Percentiles rank a stretch among this genome's conserved stretches.
phyloP scores from a whole-genome alignment of 495 filamentous ascomycete species.

The Delitschia confertaspora region DNA sequence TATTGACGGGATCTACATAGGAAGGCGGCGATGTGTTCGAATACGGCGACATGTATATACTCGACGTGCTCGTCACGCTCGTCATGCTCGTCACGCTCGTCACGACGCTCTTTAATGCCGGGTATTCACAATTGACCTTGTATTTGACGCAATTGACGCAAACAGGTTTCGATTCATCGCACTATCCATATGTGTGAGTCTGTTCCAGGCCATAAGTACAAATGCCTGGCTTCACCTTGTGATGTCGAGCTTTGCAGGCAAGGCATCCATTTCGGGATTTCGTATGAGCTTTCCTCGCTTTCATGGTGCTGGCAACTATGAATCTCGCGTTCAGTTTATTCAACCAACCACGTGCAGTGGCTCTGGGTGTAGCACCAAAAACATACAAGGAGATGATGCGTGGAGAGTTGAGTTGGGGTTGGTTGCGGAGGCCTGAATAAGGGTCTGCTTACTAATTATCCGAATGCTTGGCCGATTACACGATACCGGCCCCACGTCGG shows the following conservation, averaged over 20 bases:
- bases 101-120: neutral
- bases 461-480: too few species aligned
- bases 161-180: conserved; percentile 17
- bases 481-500: too few species aligned
- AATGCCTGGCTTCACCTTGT: conserved; percentile 13
- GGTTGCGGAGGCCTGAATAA: too few species aligned
- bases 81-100: too few species aligned
- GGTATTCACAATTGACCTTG: conserved; percentile 15
- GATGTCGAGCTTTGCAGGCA: conserved; percentile 15
- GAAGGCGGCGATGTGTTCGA: conserved; percentile 10
- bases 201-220: neutral
- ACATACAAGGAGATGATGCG: too few species aligned
- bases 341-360: too few species aligned
- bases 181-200: conserved; percentile 4
- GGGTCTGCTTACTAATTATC: too few species aligned
- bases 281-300: conserved; percentile 13
- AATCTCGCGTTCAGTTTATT: too few species aligned
- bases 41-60: conserved; percentile 1
- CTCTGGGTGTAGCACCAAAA: too few species aligned
- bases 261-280: conserved; percentile 19
- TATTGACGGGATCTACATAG: conserved; percentile 1
- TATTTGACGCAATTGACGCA: conserved; percentile 21
- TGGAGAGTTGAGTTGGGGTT: too few species aligned
- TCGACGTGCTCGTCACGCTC: neutral
- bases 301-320: too few species aligned